These are phyloP conservation scores for Plantago coronopus DNA, from an alignment of 305 asterid genomes.

Conservation along the genomic window DNA sequence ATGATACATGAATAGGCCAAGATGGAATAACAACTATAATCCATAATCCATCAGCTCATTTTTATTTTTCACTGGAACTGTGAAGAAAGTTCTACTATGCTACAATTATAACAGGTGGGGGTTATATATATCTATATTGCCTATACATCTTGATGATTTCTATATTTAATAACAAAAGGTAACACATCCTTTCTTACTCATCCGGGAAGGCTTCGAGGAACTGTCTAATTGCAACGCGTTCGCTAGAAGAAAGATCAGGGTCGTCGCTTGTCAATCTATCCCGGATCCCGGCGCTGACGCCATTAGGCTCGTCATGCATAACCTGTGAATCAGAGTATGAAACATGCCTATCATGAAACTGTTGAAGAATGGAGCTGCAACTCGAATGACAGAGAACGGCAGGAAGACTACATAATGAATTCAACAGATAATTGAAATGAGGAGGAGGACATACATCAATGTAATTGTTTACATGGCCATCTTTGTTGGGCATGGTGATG, in stretches of 20 bases:
- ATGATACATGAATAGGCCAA: background rate
- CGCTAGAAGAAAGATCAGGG: conserved; percentile 54
- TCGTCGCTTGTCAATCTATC: conserved; percentile 58
- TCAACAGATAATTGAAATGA: conserved; percentile 11
- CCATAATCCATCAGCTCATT: conserved; percentile 1
- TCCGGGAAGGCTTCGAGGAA: conserved; percentile 60
- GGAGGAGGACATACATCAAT: conserved; percentile 35
- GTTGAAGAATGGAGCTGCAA: background rate
- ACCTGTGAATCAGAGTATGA: conserved; percentile 41
- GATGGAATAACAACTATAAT: background rate
- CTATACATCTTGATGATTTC: conserved; percentile 30
- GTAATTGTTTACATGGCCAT: conserved; percentile 87
- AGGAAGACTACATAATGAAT: background rate
- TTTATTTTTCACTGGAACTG: conserved; percentile 15
- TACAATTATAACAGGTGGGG: background rate
- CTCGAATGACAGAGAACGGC: background rate
- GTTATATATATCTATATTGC: conserved; percentile 6
- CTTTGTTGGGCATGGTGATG: conserved; percentile 56
- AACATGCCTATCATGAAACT: too few species aligned
- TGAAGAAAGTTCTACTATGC: conserved; percentile 6
- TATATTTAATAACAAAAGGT: conserved; percentile 13
- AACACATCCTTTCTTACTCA: conserved; percentile 27
- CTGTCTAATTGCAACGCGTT: conserved; percentile 47
- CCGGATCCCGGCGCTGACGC: conserved; percentile 41
- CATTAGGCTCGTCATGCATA: conserved; percentile 37